Evolutionary conservation across 2,329 filamentous ascomycete genomes (phyloP), one percentile per base, ranked within the genome.

Genomic region (Drechmeria coniospora): DNA sequence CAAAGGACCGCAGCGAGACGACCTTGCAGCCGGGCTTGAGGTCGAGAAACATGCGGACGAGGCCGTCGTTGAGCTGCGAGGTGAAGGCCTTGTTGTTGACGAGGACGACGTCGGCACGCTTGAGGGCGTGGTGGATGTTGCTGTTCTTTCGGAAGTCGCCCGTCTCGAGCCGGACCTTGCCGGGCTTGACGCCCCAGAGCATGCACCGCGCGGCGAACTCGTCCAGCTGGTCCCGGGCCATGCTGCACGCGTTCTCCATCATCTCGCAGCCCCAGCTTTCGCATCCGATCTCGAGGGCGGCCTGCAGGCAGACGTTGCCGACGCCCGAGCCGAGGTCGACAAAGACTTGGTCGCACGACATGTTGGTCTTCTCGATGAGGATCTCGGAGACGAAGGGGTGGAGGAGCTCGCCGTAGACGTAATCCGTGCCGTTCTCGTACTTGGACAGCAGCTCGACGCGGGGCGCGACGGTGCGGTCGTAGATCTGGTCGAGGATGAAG

Each of bases 31-130:
- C 87, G 30, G 80, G 68, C 54, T 94, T 95, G 36, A 95, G 61
- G 45, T 98, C 90, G 34, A 98, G 60, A 45, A 98, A 95, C 59
- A 92, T 82, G 42, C 82, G 74, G 39, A 87, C 72, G 25, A 98
- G 63, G 35, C 74, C 71, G 45, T 82, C 78, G 54, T 95, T 98
- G 30, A 94, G 68, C 41, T 77, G 67, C 10, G 86, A 77, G 5
- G 78, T 86, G 54, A 98, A 98, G 3, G 84, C 90, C 54, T 95
- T 86, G 56, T 98, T 98, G 61, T 98, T 98, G 43, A 95, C 87
- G 15, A 98, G 68, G 12, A 98, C 72, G n/a, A 95, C 86, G 48
- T 98, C 90, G 2, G 90, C 87, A 30, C 76, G 72, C 50, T 79
- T 77, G 27, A 98, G 64, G 6, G 76, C 75, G 15, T 73, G 65